Conservation (phyloP, 2,329 filamentous ascomycete species). For the Exophiala alcalophila region DNA sequence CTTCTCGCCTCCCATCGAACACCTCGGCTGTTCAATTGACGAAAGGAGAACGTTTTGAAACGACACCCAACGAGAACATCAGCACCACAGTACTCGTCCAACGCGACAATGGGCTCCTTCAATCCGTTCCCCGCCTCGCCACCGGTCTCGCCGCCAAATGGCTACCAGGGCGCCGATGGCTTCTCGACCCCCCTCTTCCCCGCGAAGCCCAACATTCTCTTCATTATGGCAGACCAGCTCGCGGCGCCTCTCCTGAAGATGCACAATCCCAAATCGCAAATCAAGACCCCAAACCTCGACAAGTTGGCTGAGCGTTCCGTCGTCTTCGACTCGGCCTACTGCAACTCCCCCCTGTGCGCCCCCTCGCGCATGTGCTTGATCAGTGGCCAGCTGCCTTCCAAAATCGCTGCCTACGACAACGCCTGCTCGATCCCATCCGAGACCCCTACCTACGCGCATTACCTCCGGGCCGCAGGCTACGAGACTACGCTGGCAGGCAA, state of each 20-base stretch:
- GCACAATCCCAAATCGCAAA: constrained; percentile 82
- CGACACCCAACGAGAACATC: neutral
- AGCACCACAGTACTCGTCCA: neutral
- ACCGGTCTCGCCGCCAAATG: constrained; percentile 31
- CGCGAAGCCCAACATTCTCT: constrained; percentile 70
- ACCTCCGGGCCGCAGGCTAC: constrained; percentile 78
- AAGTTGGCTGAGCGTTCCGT: constrained; percentile 75
- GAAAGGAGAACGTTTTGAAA: no score
- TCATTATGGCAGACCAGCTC: constrained; percentile 97
- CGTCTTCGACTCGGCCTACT: constrained; percentile 91
- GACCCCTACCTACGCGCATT: constrained; percentile 88
- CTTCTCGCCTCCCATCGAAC: no score
- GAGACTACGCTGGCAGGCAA: constrained; percentile 89
- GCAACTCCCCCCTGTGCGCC: constrained; percentile 86
- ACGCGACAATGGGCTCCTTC: constrained; percentile 26
- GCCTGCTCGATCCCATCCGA: constrained; percentile 80
- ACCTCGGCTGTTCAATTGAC: no score
- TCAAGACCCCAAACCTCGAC: constrained; percentile 89
- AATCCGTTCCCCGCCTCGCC: constrained; percentile 25
- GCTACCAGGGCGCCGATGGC: constrained; percentile 26
- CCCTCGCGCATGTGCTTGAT: constrained; percentile 94
- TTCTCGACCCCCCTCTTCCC: constrained; percentile 31
- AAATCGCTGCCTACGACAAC: constrained; percentile 90
- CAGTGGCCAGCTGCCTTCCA: constrained; percentile 84
- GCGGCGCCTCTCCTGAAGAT: constrained; percentile 87